Evolutionary conservation across 2,329 filamentous ascomycete species (phyloP).

Genomic region (Pyricularia pennisetigena): DNA sequence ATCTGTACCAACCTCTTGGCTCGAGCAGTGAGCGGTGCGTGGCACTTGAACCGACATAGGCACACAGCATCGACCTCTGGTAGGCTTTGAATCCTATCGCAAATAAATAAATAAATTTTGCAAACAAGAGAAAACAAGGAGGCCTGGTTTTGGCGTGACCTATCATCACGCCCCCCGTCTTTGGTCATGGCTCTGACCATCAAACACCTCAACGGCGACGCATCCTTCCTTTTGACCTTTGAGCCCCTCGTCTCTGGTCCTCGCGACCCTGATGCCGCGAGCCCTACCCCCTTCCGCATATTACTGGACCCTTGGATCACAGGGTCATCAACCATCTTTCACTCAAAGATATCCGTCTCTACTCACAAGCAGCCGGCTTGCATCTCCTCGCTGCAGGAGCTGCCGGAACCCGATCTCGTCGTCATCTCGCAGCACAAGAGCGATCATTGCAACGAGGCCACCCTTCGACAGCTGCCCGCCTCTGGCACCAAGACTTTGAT

Average conservation of each 20-base stretch:
- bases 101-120: background rate
- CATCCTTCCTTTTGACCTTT: constrained; percentile 56
- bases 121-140: background rate
- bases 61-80: too few relatives aligned
- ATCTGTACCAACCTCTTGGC: background rate
- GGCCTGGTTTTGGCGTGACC: background rate
- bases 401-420: constrained; percentile 33
- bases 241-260: constrained; percentile 30
- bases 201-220: constrained; percentile 54
- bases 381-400: constrained; percentile 37
- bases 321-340: constrained; percentile 49
- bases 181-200: constrained; percentile 50
- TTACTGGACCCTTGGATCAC: constrained; percentile 64
- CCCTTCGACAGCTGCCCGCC: constrained; percentile 51
- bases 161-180: background rate
- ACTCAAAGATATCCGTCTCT: constrained; percentile 50
- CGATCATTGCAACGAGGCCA: constrained; percentile 63
- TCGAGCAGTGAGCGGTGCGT: too few relatives aligned
- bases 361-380: constrained; percentile 44
- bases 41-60: background rate
- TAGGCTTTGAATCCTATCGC: background rate
- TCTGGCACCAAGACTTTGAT: constrained; percentile 48
- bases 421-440: constrained; percentile 37
- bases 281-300: constrained; percentile 49
- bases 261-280: constrained; percentile 9